Evolutionary conservation across 2,329 filamentous ascomycete species (phyloP).

Genomic region (Triangularia verruculosa): DNA sequence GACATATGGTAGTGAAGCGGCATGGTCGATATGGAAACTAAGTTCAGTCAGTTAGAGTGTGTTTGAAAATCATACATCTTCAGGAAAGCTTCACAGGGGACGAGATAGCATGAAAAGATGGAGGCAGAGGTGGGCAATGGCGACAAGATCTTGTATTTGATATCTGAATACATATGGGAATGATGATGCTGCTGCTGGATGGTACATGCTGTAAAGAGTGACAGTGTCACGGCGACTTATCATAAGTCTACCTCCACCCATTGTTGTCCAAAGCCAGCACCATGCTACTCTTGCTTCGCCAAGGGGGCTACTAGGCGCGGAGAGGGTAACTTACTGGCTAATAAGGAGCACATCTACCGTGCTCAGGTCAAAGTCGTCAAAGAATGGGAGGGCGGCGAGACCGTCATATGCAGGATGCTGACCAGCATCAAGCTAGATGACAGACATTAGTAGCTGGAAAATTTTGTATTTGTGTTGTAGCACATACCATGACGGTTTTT

Average conservation of each 20-base stretch:
- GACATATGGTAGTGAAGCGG: slow-evolving; percentile 96
- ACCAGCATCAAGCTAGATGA: slow-evolving; percentile 80
- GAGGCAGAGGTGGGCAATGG: slow-evolving; percentile 23
- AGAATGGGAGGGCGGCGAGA: slow-evolving; percentile 89
- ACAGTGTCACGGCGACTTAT: slow-evolving; percentile 9
- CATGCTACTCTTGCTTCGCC: slow-evolving; percentile 16
- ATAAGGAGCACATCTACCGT: slow-evolving; percentile 96
- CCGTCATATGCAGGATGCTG: slow-evolving; percentile 97
- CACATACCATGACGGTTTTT: slow-evolving; percentile 92
- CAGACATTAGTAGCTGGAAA: background rate
- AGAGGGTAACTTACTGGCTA: slow-evolving; percentile 80
- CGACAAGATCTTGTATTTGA: slow-evolving; percentile 30
- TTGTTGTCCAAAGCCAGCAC: slow-evolving; percentile 23
- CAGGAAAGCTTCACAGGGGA: background rate
- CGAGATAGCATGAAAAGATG: slow-evolving; percentile 7
- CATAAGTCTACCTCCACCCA: slow-evolving; percentile 12
- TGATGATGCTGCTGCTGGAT: slow-evolving; percentile 15
- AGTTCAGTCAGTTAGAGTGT: slow-evolving; percentile 25
- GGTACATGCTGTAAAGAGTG: slow-evolving; percentile 23
- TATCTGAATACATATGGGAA: slow-evolving; percentile 27
- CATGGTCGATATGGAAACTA: slow-evolving; percentile 98
- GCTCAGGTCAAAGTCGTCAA: slow-evolving; percentile 97
- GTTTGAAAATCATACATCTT: background rate
- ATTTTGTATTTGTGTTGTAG: no score
- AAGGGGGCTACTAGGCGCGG: slow-evolving; percentile 13